Evolutionary conservation across 2,329 filamentous ascomycete species (phyloP), one percentile per base, ranked within the genome.

Genomic region (Bretziella fagacearum): DNA sequence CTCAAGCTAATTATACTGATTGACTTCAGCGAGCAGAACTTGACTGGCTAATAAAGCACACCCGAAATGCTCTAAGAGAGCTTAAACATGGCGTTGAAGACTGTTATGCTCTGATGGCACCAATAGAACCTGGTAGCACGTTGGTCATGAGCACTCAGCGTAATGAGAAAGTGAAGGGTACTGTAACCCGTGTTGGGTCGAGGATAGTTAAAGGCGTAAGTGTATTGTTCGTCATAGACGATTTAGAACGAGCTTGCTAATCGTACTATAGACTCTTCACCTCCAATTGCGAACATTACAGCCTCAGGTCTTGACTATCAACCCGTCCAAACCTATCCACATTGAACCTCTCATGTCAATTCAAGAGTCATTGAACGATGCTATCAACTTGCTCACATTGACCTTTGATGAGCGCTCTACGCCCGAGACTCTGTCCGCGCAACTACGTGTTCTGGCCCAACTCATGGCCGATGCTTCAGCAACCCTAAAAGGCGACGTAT

Each of bases 141-240:
- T 74, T 98, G 23, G 87, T 91, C 25, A 72, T 98, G 54, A 91
- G 83, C 52, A 93, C 87, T 11, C 73, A 81, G 48, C 76, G 87
- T 48, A 89, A 84, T 47, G 91, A 98, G 65, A 77, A 74, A 54
- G 78, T 96, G 52, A 98, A 98, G 62, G 91, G 91, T 15, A 84
- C 85, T 56, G 76, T 96, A 51, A 96, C 89, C 1, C 77, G 91
- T 46, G 77, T 93, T 29, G 91, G 91, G 32, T 84, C 84, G n/a
- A 77, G 81, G 44, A 81, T 98, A 53, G 81, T 93, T 53, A 94
- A 93, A 61, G 89, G 86, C 54, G 84, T 87, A 68, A 55, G 79
- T 70, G 4, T 3, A 25, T 30, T 39, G 3, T 18, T 7, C 30
- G n/a, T n/a, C 15, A 10, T 6, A n/a, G 8, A 11, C 4, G 1